Percentiles rank a stretch among this genome's conserved stretches.
Evolutionary conservation across 2,329 filamentous ascomycete genomes (phyloP).

Genomic region (Penicillium brevicompactum): DNA sequence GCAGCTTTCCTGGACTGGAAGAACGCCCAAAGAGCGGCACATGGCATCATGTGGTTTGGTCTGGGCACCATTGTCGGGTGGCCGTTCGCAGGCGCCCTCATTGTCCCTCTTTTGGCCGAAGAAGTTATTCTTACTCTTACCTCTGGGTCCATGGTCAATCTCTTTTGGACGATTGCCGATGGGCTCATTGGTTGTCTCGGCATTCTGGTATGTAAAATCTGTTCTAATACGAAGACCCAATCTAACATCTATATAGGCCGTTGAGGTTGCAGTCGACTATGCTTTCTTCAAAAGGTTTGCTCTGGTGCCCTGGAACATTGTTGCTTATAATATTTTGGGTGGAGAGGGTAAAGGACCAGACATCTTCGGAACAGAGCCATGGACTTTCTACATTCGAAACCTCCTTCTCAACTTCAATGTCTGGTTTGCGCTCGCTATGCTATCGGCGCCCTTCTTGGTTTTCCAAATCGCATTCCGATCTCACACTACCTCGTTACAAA

Average conservation of each 20-base stretch:
- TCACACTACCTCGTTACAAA: conserved; percentile 65
- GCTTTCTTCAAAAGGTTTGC: conserved; percentile 82
- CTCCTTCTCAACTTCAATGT: conserved; percentile 91
- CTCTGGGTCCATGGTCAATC: conserved; percentile 60
- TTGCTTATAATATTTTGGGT: conserved; percentile 93
- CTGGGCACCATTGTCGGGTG: conserved; percentile 84
- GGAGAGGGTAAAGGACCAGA: conserved; percentile 76
- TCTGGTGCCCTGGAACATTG: conserved; percentile 86
- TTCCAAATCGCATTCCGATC: conserved; percentile 69
- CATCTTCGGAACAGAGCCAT: conserved; percentile 93
- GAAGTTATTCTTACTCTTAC: conserved; percentile 63
- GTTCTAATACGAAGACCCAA: background rate
- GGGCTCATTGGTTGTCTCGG: conserved; percentile 68
- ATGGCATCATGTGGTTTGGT: conserved; percentile 89
- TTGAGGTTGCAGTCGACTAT: conserved; percentile 73
- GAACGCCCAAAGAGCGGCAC: conserved; percentile 74
- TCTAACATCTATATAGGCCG: conserved; percentile 51
- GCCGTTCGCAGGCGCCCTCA: conserved; percentile 87
- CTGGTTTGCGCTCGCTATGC: conserved; percentile 81
- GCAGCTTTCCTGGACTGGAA: conserved; percentile 90
- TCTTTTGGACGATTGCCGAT: conserved; percentile 62
- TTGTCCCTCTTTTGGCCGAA: conserved; percentile 77
- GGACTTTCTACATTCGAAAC: conserved; percentile 95
- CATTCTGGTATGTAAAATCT: conserved; percentile 63
- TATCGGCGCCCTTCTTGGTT: conserved; percentile 73